These are phyloP conservation scores for Phylloboletellus chloephorus DNA, from an alignment of 1,284 basidiomycete species.

Conservation along the genomic window DNA sequence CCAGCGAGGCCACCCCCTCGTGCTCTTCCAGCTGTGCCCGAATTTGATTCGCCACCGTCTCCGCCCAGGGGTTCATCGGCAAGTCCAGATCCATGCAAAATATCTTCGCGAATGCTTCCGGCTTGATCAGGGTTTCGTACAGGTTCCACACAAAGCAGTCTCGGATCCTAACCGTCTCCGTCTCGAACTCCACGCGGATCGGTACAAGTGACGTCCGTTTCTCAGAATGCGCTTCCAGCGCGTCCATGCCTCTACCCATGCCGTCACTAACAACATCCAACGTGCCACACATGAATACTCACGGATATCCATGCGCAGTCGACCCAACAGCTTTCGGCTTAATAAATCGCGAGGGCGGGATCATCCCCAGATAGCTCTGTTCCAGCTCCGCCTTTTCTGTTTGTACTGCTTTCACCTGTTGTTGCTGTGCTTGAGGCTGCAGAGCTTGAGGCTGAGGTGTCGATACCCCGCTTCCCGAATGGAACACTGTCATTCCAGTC, in stretches of 20 bases:
- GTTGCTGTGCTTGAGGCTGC: slow-evolving; percentile 23
- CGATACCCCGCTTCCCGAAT: slow-evolving; percentile 32
- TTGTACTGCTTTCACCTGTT: slow-evolving; percentile 26
- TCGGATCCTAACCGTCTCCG: slow-evolving; percentile 84
- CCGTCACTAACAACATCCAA: slow-evolving; percentile 17
- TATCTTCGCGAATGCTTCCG: slow-evolving; percentile 77
- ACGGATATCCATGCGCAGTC: slow-evolving; percentile 70
- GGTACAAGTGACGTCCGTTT: slow-evolving; percentile 75
- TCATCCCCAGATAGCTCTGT: slow-evolving; percentile 84
- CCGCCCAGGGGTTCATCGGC: slow-evolving; percentile 59
- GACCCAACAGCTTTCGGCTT: slow-evolving; percentile 51
- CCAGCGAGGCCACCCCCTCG: slow-evolving; percentile 71
- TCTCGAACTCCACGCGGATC: slow-evolving; percentile 92
- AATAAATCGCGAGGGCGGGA: slow-evolving; percentile 80
- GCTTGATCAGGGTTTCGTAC: slow-evolving; percentile 75
- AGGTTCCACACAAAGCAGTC: slow-evolving; percentile 98
- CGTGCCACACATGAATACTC: slow-evolving; percentile 33
- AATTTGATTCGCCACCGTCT: slow-evolving; percentile 82
- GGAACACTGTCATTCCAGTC: slow-evolving; percentile 33
- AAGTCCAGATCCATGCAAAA: slow-evolving; percentile 90
- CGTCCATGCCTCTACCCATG: slow-evolving; percentile 53
- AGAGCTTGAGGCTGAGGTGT: slow-evolving; percentile 31
- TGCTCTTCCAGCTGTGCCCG: slow-evolving; percentile 87
- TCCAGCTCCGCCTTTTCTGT: slow-evolving; percentile 59
- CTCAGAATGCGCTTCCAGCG: slow-evolving; percentile 60